A percentile compares a stretch with the other conserved stretches of the same genome.
Evolutionary conservation across 2,329 filamentous ascomycete genomes (phyloP).

Genomic region (Sarocladiaceae sp.): DNA sequence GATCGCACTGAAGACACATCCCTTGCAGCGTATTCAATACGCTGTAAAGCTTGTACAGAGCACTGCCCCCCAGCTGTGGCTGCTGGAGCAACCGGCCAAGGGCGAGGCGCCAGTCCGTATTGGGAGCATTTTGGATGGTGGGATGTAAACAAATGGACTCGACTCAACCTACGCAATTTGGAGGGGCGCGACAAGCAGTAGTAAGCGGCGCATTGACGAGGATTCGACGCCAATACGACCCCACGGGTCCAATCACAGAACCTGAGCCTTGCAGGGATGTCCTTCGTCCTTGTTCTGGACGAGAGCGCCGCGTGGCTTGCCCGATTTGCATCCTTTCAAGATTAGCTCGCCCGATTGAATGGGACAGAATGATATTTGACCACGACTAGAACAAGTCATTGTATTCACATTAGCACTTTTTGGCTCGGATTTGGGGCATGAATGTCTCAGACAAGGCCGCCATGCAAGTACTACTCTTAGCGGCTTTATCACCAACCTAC

Average conservation of each 20-base stretch:
- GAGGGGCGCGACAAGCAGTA: background rate
- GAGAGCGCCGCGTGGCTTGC: background rate
- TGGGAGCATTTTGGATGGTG: background rate
- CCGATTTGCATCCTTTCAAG: background rate
- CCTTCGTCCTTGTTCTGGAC: background rate
- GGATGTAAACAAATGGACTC: slow-evolving; percentile 5
- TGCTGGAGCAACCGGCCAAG: slow-evolving; percentile 5
- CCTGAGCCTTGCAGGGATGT: background rate
- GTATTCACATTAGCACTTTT: too few relatives aligned
- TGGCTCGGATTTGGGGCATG: too few relatives aligned
- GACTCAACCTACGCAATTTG: background rate
- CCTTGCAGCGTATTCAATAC: background rate
- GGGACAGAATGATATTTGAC: too few relatives aligned
- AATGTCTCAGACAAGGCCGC: background rate
- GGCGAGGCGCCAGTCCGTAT: background rate
- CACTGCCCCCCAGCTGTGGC: background rate
- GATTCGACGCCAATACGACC: background rate
- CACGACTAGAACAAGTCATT: too few relatives aligned
- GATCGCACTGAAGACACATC: background rate
- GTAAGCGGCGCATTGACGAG: slow-evolving; percentile 9
- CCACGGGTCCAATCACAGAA: background rate
- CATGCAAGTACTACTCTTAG: background rate
- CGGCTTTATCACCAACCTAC: background rate
- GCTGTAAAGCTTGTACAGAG: background rate
- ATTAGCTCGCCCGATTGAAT: too few relatives aligned